Conservation (phyloP, 805 yeast genomes). For the Cyberlindnera euphorbiae region DNA sequence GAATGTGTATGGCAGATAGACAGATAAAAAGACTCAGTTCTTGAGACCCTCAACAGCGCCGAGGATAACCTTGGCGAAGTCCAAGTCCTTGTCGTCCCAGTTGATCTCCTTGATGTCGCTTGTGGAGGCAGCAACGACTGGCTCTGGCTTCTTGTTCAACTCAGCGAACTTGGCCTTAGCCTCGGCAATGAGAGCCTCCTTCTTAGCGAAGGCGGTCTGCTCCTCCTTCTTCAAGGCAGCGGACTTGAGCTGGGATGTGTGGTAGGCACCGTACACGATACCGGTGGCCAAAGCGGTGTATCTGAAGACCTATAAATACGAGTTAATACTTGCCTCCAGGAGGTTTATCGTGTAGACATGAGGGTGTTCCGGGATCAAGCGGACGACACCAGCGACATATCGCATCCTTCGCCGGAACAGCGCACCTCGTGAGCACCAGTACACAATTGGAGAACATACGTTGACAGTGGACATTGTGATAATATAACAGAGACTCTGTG, state of each 20-base stretch:
- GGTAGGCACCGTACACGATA: constrained; percentile 80
- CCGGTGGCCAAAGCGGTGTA: constrained; percentile 90
- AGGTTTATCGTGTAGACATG: no score
- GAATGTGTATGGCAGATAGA: no score
- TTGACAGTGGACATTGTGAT: constrained; percentile 44
- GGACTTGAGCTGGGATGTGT: constrained; percentile 64
- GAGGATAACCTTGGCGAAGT: constrained; percentile 66
- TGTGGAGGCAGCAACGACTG: constrained; percentile 24
- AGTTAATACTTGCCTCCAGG: no score
- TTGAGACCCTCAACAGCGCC: constrained; percentile 55
- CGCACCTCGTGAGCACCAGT: not conserved
- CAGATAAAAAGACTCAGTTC: no score
- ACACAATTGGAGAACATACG: constrained; percentile 31
- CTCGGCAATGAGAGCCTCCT: constrained; percentile 73
- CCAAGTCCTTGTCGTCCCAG: constrained; percentile 88
- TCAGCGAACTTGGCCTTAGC: constrained; percentile 88
- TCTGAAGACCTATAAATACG: constrained; percentile 63
- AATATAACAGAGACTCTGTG: no score
- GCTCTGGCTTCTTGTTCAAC: constrained; percentile 44
- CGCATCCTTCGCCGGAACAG: no score
- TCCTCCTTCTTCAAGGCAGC: constrained; percentile 57
- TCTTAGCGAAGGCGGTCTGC: constrained; percentile 51
- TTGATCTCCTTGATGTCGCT: constrained; percentile 46
- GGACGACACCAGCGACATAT: no score
- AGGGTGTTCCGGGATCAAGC: no score